These are phyloP conservation scores for Combretum micranthum DNA, from an alignment of 345 rosid genomes.

Conservation along the genomic window DNA sequence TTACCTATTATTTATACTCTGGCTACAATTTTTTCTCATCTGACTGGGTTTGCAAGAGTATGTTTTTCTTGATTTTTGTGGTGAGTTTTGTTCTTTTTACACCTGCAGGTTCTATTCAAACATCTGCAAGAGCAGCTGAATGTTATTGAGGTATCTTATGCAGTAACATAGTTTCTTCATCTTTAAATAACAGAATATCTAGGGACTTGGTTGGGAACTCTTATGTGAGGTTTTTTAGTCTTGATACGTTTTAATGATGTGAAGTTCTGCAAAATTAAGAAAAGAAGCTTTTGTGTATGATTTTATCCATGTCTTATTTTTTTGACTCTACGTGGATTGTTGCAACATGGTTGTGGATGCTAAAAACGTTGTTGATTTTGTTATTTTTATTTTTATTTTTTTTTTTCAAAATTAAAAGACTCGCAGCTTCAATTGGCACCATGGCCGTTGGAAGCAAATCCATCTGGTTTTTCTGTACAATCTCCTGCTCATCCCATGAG, in stretches of 20 bases:
- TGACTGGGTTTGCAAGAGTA: too few species aligned
- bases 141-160: constrained; percentile 65
- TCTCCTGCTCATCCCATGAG: constrained; percentile 51
- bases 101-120: constrained; percentile 71
- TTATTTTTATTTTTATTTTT: constrained; percentile 40
- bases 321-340: too few species aligned
- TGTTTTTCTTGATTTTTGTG: constrained; percentile 15
- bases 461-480: constrained; percentile 44
- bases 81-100: constrained; percentile 3
- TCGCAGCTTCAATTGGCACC: constrained; percentile 75
- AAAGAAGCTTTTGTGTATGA: too few species aligned
- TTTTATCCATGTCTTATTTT: too few species aligned
- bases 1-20: too few species aligned
- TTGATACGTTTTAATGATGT: too few species aligned
- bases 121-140: constrained; percentile 85
- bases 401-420: constrained; percentile 85
- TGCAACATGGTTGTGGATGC: too few species aligned
- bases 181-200: too few species aligned
- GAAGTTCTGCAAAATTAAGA: too few species aligned
- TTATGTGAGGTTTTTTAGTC: background rate
- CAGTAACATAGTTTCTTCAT: too few species aligned
- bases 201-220: background rate
- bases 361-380: constrained; percentile 5
- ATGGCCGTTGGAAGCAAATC: constrained; percentile 65
- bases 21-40: too few species aligned